Evolutionary conservation across 768 basidiomycete species (phyloP).

Genomic region (Trametes cingulata): DNA sequence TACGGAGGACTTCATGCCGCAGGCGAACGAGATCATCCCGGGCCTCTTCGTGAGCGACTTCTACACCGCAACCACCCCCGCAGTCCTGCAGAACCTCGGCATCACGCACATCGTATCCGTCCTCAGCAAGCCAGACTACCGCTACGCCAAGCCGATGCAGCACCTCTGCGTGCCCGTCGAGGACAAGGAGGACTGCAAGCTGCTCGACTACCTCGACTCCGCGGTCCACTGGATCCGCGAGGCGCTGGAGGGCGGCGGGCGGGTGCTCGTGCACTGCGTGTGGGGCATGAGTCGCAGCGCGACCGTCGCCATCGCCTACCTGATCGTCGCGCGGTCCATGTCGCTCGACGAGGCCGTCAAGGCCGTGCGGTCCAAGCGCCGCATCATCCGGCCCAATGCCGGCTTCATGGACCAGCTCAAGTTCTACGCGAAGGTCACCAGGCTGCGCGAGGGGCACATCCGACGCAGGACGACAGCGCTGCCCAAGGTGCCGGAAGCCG

Average conservation of each 20-base stretch:
- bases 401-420: slow-evolving; percentile 37
- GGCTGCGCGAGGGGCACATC: slow-evolving; percentile 5
- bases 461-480: neutral
- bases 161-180: slow-evolving; percentile 51
- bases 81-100: slow-evolving; percentile 23
- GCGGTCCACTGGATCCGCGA: slow-evolving; percentile 51
- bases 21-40: slow-evolving; percentile 33
- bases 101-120: slow-evolving; percentile 35
- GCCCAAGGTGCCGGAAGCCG: neutral
- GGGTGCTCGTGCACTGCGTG: slow-evolving; percentile 34
- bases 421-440: slow-evolving; percentile 21
- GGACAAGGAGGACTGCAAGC: slow-evolving; percentile 41
- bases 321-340: slow-evolving; percentile 31
- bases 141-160: slow-evolving; percentile 36
- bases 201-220: slow-evolving; percentile 43
- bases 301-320: slow-evolving; percentile 30
- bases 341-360: slow-evolving; percentile 29
- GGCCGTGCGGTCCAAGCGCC: slow-evolving; percentile 24
- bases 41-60: slow-evolving; percentile 32
- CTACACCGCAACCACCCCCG: slow-evolving; percentile 29
- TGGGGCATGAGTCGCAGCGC: slow-evolving; percentile 35
- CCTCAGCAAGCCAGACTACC: slow-evolving; percentile 36
- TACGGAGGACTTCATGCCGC: slow-evolving; percentile 27
- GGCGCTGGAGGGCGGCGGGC: slow-evolving; percentile 38
- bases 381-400: slow-evolving; percentile 33